Evolutionary conservation across 176 grass and related monocot genomes (phyloP).

Genomic region (Saccharum spontaneum): DNA sequence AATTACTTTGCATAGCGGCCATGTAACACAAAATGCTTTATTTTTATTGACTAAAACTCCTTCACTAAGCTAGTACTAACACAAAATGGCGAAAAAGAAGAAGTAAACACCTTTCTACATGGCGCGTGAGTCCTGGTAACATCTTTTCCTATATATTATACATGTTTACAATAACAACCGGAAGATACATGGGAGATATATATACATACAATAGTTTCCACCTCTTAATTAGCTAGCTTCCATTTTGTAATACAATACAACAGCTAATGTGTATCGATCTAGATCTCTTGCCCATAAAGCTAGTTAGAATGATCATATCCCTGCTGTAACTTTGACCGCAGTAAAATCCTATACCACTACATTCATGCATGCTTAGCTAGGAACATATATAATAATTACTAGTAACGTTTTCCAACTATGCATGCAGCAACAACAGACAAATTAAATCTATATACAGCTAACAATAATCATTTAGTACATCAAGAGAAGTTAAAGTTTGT

Average conservation of each 20-base stretch:
- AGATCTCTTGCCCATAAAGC: background rate
- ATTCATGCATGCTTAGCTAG: background rate
- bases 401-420: background rate
- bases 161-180: background rate
- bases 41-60: background rate
- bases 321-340: background rate
- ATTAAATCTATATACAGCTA: background rate
- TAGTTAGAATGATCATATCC: background rate
- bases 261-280: background rate
- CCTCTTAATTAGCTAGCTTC: background rate
- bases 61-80: background rate
- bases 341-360: too few species aligned
- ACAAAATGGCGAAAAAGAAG: background rate
- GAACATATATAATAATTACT: background rate
- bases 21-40: background rate
- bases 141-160: background rate
- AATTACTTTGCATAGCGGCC: background rate
- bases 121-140: background rate
- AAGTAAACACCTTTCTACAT: too few species aligned
- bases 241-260: background rate
- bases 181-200: background rate
- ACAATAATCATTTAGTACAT: background rate
- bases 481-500: background rate
- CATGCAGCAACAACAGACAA: background rate
- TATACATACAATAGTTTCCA: background rate